phyloP scores from a whole-genome alignment of 2,329 filamentous ascomycete species.

The Aspergillus sp. region DNA sequence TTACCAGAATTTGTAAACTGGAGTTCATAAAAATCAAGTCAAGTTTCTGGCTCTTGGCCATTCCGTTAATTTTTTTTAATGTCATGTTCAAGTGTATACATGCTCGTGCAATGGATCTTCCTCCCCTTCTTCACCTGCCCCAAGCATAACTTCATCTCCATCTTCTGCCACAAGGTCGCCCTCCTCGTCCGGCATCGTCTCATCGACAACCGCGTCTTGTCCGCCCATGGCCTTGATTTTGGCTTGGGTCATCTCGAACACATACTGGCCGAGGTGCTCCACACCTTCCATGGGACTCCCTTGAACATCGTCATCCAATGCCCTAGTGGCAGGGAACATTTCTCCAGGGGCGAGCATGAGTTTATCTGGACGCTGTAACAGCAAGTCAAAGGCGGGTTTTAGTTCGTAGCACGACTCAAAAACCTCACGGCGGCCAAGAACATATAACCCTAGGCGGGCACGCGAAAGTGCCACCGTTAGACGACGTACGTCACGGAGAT shows the following conservation, averaged over 20 bases:
- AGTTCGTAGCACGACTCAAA: slow-evolving; percentile 90
- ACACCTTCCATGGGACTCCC: slow-evolving; percentile 81
- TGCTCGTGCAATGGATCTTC: slow-evolving; percentile 36
- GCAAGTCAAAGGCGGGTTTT: slow-evolving; percentile 76
- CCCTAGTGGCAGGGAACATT: slow-evolving; percentile 71
- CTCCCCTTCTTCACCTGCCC: slow-evolving; percentile 34
- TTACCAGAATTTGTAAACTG: background rate
- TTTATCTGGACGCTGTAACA: slow-evolving; percentile 77
- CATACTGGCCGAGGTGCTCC: slow-evolving; percentile 93
- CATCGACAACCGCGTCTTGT: slow-evolving; percentile 39
- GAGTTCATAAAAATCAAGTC: background rate
- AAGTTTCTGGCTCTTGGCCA: background rate
- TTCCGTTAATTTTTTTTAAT: background rate
- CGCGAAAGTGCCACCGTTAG: slow-evolving; percentile 93
- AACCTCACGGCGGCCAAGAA: slow-evolving; percentile 82
- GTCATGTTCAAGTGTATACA: slow-evolving; percentile 11
- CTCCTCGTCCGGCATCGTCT: slow-evolving; percentile 30
- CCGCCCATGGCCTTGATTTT: slow-evolving; percentile 61
- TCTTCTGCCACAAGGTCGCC: slow-evolving; percentile 30
- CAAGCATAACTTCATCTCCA: slow-evolving; percentile 37
- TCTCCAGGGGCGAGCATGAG: slow-evolving; percentile 80
- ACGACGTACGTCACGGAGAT: slow-evolving; percentile 87
- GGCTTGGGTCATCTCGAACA: slow-evolving; percentile 89
- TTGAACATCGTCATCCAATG: slow-evolving; percentile 48
- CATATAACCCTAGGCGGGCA: slow-evolving; percentile 85